Conservation (phyloP, 176 grass and related monocot species). For the Eleusine coracana region DNA sequence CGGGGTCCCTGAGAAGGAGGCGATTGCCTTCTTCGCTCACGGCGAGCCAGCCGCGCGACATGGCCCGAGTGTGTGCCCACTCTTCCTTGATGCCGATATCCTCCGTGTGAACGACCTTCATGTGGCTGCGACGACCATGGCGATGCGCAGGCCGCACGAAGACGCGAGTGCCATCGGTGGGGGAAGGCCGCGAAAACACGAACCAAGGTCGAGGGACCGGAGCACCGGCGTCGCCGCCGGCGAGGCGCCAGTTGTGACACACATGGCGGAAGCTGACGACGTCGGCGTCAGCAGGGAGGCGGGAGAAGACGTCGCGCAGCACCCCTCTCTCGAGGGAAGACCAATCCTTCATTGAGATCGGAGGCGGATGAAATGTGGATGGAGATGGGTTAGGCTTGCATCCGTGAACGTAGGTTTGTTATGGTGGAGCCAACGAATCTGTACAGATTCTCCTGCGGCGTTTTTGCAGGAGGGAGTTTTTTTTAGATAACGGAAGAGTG, state of each 20-base stretch:
- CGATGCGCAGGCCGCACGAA: background rate
- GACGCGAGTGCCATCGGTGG: background rate
- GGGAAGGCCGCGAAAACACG: background rate
- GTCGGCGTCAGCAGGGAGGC: background rate
- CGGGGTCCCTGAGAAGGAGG: background rate
- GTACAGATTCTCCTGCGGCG: too few relatives aligned
- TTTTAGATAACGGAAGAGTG: too few relatives aligned
- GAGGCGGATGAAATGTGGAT: too few relatives aligned
- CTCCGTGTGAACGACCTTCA: background rate
- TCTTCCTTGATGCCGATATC: background rate
- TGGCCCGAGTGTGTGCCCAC: background rate
- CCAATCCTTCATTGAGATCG: background rate
- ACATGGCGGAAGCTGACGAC: background rate
- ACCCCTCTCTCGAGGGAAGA: background rate
- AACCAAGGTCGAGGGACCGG: background rate
- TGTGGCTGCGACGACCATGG: background rate
- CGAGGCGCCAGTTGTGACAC: background rate
- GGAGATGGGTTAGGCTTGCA: too few relatives aligned
- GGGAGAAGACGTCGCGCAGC: background rate
- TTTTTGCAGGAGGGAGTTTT: too few relatives aligned
- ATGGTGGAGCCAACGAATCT: too few relatives aligned
- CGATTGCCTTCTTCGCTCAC: background rate
- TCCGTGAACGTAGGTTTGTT: too few relatives aligned
- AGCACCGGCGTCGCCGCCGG: background rate
- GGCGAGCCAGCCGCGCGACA: conserved; percentile 19